Base-by-base conservation (phyloP, 768 basidiomycete species). In the Coprinellus micaceus region DNA sequence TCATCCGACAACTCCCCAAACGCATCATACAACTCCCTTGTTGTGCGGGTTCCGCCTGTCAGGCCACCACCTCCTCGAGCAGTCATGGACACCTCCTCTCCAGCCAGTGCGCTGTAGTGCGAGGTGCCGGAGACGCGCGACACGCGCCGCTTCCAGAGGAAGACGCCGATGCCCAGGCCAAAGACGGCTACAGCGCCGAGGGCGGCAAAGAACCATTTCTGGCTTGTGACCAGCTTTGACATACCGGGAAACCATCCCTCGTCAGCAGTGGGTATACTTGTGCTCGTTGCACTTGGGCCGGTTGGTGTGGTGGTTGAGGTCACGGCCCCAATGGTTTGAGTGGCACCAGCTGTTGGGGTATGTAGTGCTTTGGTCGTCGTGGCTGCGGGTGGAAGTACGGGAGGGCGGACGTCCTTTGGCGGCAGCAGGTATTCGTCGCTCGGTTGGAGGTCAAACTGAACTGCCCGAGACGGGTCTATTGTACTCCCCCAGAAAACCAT, bases 151-250 rank as follows among this genome's bases (percentile, higher is more conserved):
- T 92, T 81, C 52, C 86, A 75, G 81, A 86, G 89, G 76, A 95
- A 86, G 10, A 71, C 66, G 9, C 52, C 52, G 22, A 58, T 57
- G 36, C 79, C 74, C 17, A 70, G 66, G 25, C 83, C 88, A 65
- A 95, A 93, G 44, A 96, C 61, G 3, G 84, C 69, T 12, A 97
- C 88, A 11, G 83, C 79, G n/a, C 84, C 84, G n/a, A 89, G 72
- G 1, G 93, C 91, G 55, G 84, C 86, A 58, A 94, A 93, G 71
- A 97, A 83, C 96, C 96, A 98, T 58, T 85, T 89, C 58, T 89
- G 86, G 62, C 78, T 86, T 10, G 83, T 81, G 48, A 90, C 75
- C 24, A 95, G 82, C 56, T 80, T 82, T 2, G 82, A 80, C 75
- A 95, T 82, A 61, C 84, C 84, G 1, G 89, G 78, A 75, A 92